Evolutionary conservation across 345 rosid species (phyloP).

Genomic region (Rhizophora apiculata): DNA sequence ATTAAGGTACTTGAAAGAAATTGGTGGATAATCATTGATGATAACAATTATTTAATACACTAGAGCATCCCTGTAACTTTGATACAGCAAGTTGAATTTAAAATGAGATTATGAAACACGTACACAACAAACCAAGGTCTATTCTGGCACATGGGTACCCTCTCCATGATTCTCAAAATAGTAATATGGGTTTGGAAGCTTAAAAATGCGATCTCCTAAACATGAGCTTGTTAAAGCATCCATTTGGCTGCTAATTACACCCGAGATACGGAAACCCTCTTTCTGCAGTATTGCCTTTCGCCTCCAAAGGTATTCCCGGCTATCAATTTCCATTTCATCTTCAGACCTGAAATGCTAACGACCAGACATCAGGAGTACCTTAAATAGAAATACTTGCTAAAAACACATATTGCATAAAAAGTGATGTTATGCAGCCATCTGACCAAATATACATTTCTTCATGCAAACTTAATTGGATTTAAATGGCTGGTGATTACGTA

Average conservation of each 20-base stretch:
- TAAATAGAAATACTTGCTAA: not conserved
- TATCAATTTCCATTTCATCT: constrained; percentile 39
- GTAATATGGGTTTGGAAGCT: constrained; percentile 59
- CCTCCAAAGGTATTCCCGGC: constrained; percentile 34
- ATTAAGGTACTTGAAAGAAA: too few species aligned
- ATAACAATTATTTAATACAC: constrained; percentile 6
- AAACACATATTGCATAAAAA: not conserved
- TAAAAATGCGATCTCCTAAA: constrained; percentile 46
- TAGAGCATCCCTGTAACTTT: not conserved
- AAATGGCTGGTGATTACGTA: not conserved
- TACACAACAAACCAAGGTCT: not conserved
- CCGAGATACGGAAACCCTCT: constrained; percentile 37
- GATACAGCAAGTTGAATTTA: not conserved
- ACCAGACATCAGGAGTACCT: not conserved
- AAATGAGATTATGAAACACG: not conserved
- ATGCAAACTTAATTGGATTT: not conserved
- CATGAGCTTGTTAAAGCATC: constrained; percentile 54
- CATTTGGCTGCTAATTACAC: constrained; percentile 61
- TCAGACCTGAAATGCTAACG: constrained; percentile 39
- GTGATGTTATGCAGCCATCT: not conserved
- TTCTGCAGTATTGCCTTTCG: constrained; percentile 30
- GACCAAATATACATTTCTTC: not conserved
- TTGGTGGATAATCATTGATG: not conserved
- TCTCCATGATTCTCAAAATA: constrained; percentile 22
- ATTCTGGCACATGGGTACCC: constrained; percentile 13